Conservation (phyloP, 2,329 filamentous ascomycete species). For the Laburnicola sp. region DNA sequence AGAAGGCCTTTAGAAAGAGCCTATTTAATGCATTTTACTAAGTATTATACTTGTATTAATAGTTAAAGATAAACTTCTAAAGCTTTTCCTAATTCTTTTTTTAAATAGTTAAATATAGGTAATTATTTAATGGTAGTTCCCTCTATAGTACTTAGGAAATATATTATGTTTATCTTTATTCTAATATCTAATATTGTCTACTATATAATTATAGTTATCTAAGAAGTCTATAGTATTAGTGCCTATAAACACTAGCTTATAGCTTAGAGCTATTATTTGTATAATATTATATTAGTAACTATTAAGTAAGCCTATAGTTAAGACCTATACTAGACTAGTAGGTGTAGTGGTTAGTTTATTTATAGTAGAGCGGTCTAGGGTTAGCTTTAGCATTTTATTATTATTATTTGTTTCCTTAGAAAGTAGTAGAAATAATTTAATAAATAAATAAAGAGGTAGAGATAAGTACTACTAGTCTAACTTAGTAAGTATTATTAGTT, state of each 20-base stretch:
- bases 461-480: too few species aligned
- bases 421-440: too few species aligned
- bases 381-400: background rate
- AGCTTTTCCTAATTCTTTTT: background rate
- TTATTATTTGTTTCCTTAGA: background rate
- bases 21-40: background rate
- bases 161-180: background rate
- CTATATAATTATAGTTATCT: background rate
- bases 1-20: background rate
- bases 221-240: background rate
- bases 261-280: background rate
- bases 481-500: too few species aligned
- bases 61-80: background rate
- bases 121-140: background rate
- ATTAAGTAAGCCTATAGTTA: background rate
- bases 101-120: background rate
- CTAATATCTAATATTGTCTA: background rate
- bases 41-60: background rate
- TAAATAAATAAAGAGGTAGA: too few species aligned
- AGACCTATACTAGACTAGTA: background rate
- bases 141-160: background rate
- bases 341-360: background rate
- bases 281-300: background rate
- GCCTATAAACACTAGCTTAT: background rate
- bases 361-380: background rate